A percentile compares a stretch with the other conserved stretches of the same genome.
These are phyloP conservation scores for Citrus cavaleriei DNA, from an alignment of 345 rosid genomes.

Conservation along the genomic window DNA sequence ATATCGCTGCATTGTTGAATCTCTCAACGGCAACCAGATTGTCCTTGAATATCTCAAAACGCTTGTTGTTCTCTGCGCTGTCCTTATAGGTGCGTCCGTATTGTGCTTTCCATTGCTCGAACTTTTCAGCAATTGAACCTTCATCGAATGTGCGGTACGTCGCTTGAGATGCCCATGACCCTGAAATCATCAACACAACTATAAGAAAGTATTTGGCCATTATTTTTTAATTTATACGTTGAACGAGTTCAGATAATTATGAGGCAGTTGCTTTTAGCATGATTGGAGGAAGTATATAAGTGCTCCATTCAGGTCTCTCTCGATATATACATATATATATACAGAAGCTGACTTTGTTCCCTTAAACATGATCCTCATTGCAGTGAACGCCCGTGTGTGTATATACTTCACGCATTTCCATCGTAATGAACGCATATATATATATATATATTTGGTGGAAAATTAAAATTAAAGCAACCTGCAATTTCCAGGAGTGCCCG, in stretches of 20 bases:
- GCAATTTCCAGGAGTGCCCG: too few relatives aligned
- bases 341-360: not conserved
- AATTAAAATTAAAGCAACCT: too few relatives aligned
- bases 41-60: conserved; percentile 36
- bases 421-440: too few relatives aligned
- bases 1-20: conserved; percentile 23
- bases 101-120: conserved; percentile 37
- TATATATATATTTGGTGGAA: too few relatives aligned
- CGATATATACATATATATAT: too few relatives aligned
- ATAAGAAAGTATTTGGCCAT: not conserved
- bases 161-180: not conserved
- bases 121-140: conserved; percentile 27
- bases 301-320: not conserved
- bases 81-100: conserved; percentile 30
- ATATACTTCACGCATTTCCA: too few relatives aligned
- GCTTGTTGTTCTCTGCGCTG: conserved; percentile 26
- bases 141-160: conserved; percentile 18
- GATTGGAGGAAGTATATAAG: not conserved
- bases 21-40: conserved; percentile 36
- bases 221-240: not conserved
- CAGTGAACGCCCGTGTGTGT: not conserved
- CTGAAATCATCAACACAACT: not conserved
- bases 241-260: not conserved
- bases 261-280: not conserved
- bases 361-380: not conserved